Base-by-base conservation (phyloP, 345 rosid genomes). In the Linum lewisii region DNA sequence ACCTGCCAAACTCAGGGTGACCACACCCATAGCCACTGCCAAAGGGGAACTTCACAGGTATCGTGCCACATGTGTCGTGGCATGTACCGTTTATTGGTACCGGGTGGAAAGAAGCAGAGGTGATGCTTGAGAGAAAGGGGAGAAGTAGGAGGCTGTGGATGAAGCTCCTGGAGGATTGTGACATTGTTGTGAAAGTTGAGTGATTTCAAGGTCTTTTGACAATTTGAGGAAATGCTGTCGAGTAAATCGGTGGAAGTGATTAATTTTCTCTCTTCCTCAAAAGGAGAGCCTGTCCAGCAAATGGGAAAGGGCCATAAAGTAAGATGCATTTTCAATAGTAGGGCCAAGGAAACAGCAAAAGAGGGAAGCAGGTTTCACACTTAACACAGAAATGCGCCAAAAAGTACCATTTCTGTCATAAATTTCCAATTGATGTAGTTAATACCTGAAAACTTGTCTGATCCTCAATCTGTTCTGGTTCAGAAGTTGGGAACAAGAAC, bases 1-100 rank as follows among this genome's bases (percentile, higher is more conserved):
- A 78, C 65, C 83, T 76, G 45, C 75, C 67, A 36, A 82, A 80
- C 52, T 63, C 79, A 24, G 84, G 83, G 56, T 76, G 83, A 11
- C 88, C 83, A 53, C 87, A 82, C 4, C 84, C 84, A 62, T 68
- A 76, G 22, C 75, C 78, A 8, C 79, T 66, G 34, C 84, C 86
- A 49, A 81, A 84, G 24, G 84, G 84, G 66, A 66, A 79, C 45
- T 73, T 77, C 44, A 81, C 75, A 2, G 82, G 68, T 66, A 81
- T 42, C 36, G 81, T 51, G 21, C 84, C 89, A 45, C 86, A 84
- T 2, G 73, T 65, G 58, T 71, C 67, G 22, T 38, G 67, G 38
- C 85, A 83, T 5, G 75, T 72, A 26, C 77, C 71, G 26, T 65
- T 66, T 23, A 66, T 50, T 2, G 78, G 71, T 57, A 63, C 22